Evolutionary conservation across 2,329 filamentous ascomycete species (phyloP).

Genomic region (Xylogone sp.): DNA sequence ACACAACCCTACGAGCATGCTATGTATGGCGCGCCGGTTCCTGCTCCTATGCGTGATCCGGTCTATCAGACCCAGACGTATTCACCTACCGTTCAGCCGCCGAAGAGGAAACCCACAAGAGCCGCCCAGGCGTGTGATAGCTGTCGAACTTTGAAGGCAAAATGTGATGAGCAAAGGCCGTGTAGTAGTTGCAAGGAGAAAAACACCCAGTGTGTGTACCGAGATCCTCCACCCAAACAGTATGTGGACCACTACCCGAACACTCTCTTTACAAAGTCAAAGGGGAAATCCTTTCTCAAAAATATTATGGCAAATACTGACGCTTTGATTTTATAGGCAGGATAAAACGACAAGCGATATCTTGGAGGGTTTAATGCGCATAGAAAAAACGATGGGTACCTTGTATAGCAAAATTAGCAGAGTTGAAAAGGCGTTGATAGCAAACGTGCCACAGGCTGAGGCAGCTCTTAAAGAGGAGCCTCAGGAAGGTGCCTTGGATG

Average conservation of each 20-base stretch:
- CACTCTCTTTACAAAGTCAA: too few species aligned
- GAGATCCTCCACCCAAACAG: slow-evolving; percentile 89
- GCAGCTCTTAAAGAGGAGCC: neutral
- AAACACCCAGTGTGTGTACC: slow-evolving; percentile 77
- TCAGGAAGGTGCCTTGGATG: neutral
- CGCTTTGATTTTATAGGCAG: slow-evolving; percentile 16
- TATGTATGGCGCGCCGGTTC: slow-evolving; percentile 14
- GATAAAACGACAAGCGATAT: slow-evolving; percentile 61
- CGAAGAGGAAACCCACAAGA: slow-evolving; percentile 23
- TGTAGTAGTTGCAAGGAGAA: slow-evolving; percentile 89
- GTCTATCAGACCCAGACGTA: neutral
- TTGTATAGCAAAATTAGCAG: neutral
- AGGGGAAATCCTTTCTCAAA: too few species aligned
- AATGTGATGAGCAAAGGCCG: slow-evolving; percentile 83
- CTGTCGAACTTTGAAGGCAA: slow-evolving; percentile 82
- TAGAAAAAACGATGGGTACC: slow-evolving; percentile 4
- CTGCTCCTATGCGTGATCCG: slow-evolving; percentile 16
- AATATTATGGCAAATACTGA: neutral
- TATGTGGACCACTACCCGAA: too few species aligned
- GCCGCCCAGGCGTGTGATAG: slow-evolving; percentile 76
- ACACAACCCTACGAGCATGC: slow-evolving; percentile 15
- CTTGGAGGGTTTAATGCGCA: slow-evolving; percentile 39
- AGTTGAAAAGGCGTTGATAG: neutral
- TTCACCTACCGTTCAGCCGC: neutral
- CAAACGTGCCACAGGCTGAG: neutral